phyloP scores from a whole-genome alignment of 352 stramenopile genomes.

The Blastocystis sp. region DNA sequence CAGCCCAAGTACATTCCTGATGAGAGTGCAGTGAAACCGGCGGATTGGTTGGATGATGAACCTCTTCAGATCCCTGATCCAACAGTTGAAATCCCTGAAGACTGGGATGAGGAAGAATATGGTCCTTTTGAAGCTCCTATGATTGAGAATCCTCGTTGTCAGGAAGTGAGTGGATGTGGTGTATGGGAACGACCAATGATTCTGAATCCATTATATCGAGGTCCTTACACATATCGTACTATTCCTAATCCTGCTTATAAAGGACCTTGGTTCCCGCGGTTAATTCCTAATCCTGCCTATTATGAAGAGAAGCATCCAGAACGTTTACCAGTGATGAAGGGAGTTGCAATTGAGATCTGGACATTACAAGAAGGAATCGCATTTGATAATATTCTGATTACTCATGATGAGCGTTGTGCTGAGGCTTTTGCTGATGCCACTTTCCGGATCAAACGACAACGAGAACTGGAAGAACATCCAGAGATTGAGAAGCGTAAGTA shows the following conservation, averaged over 20 bases:
- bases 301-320: slow-evolving; percentile 76
- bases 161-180: slow-evolving; percentile 77
- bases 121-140: slow-evolving; percentile 79
- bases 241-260: slow-evolving; percentile 85
- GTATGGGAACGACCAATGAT: slow-evolving; percentile 79
- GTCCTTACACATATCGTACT: slow-evolving; percentile 79
- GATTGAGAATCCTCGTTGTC: slow-evolving; percentile 80
- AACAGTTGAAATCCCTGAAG: slow-evolving; percentile 72
- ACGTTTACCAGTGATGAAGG: slow-evolving; percentile 76
- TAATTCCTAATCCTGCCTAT: slow-evolving; percentile 81
- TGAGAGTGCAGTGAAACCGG: slow-evolving; percentile 76
- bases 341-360: slow-evolving; percentile 80
- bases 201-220: slow-evolving; percentile 81
- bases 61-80: slow-evolving; percentile 74
- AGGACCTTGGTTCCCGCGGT: slow-evolving; percentile 77
- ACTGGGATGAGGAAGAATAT: slow-evolving; percentile 86
- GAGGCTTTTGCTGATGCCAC: slow-evolving; percentile 74
- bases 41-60: slow-evolving; percentile 81
- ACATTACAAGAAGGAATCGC: slow-evolving; percentile 74
- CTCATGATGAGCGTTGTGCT: slow-evolving; percentile 74
- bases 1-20: slow-evolving; percentile 77
- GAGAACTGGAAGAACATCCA: slow-evolving; percentile 67
- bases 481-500: slow-evolving; percentile 69
- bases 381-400: slow-evolving; percentile 85
- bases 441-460: slow-evolving; percentile 73